Evolutionary conservation across 2,329 filamentous ascomycete species (phyloP).

Genomic region (Hypoxylon sp.): DNA sequence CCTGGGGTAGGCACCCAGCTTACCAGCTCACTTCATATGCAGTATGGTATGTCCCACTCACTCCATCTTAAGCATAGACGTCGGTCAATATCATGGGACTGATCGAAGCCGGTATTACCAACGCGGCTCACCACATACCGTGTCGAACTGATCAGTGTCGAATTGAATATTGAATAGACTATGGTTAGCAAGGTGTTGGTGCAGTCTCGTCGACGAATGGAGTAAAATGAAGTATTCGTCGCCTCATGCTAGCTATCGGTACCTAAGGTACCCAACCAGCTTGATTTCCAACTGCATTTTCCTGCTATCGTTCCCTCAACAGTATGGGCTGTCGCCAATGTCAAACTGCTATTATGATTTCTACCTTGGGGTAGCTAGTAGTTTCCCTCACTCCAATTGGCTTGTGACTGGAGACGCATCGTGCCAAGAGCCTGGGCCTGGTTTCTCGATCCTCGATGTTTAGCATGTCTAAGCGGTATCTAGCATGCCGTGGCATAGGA

Average conservation of each 20-base stretch:
- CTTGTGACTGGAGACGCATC: neutral
- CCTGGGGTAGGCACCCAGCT: neutral
- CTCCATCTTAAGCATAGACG: neutral
- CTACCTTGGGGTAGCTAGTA: neutral
- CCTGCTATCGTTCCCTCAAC: neutral
- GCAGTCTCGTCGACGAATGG: neutral
- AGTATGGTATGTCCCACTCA: neutral
- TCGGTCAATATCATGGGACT: neutral
- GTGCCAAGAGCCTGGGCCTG: neutral
- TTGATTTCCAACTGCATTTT: neutral
- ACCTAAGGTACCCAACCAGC: too few relatives aligned
- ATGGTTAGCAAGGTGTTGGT: neutral
- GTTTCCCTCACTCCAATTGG: neutral
- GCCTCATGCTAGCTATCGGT: neutral
- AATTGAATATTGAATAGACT: too few relatives aligned
- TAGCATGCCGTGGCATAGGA: neutral
- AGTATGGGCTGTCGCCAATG: neutral
- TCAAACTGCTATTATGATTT: neutral
- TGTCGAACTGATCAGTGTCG: neutral
- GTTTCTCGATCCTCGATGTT: neutral
- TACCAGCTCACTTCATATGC: neutral
- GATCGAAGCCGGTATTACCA: neutral
- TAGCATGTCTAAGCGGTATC: neutral
- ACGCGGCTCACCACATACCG: neutral
- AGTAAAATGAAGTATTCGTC: neutral